Percentiles rank a stretch among this genome's conserved stretches.
Evolutionary conservation across 345 rosid genomes (phyloP).

Genomic region (Citrus sp.): DNA sequence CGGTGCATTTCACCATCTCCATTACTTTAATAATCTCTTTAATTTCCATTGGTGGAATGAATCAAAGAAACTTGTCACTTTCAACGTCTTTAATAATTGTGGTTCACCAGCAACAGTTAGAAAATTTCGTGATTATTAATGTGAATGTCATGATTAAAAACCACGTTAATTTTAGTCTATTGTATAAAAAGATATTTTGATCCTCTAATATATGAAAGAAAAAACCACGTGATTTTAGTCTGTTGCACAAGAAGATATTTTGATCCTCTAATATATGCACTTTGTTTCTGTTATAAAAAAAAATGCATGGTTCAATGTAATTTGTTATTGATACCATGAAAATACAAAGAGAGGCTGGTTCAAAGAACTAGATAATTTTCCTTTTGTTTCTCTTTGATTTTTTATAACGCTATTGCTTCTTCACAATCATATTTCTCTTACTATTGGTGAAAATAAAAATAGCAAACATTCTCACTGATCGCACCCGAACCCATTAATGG

Average conservation of each 20-base stretch:
- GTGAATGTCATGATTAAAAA: neutral
- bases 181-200: conserved; percentile 25
- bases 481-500: no score
- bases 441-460: no score
- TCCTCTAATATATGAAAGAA: conserved; percentile 42
- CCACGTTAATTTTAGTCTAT: conserved; percentile 44
- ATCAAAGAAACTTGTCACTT: neutral
- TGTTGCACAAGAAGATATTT: conserved; percentile 39
- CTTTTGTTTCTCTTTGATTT: no score
- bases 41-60: no score
- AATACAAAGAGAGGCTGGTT: no score
- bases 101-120: neutral
- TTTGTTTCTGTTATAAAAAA: conserved; percentile 28
- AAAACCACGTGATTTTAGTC: no score
- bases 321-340: no score
- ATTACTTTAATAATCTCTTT: neutral
- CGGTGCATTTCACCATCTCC: neutral
- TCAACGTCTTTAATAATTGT: neutral
- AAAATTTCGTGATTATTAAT: neutral
- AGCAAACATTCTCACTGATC: no score
- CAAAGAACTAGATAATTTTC: no score
- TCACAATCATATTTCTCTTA: no score
- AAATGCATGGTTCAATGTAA: no score
- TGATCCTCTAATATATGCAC: conserved; percentile 55
- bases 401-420: no score